phyloP scores from a whole-genome alignment of 306 rosid species.

The Arachis stenosperma region DNA sequence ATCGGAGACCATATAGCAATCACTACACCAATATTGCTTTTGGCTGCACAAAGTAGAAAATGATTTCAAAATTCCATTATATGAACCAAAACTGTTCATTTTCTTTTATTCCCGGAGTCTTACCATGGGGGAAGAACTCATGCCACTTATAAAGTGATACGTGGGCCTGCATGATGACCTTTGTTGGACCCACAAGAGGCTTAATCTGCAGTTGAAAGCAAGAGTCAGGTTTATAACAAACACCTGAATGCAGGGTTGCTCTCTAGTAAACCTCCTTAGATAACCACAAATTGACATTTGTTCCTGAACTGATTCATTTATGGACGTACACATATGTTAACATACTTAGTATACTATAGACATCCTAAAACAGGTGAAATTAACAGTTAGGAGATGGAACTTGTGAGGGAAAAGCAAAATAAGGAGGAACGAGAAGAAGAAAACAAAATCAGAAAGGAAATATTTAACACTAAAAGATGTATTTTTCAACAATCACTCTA shows the following conservation, averaged over 20 bases:
- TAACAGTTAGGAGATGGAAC: constrained; percentile 17
- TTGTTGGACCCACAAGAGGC: constrained; percentile 92
- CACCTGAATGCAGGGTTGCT: background rate
- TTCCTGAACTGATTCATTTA: constrained; percentile 23
- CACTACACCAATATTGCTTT: constrained; percentile 84
- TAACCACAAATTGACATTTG: constrained; percentile 4
- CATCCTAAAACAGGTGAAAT: constrained; percentile 15
- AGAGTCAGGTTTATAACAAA: constrained; percentile 28
- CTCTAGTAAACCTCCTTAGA: constrained; percentile 8
- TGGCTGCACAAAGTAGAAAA: constrained; percentile 65
- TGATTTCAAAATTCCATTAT: constrained; percentile 36
- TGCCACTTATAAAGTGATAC: constrained; percentile 70
- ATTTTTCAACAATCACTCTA: constrained; percentile 16
- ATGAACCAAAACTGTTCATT: constrained; percentile 22
- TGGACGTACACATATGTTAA: background rate
- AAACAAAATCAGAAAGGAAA: constrained; percentile 22
- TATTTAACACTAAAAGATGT: constrained; percentile 9
- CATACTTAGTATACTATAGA: background rate
- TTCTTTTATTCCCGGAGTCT: constrained; percentile 32
- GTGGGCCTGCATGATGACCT: constrained; percentile 64
- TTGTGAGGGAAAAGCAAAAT: background rate
- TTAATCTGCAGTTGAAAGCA: constrained; percentile 65
- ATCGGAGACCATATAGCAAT: constrained; percentile 90
- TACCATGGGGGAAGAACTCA: constrained; percentile 95
- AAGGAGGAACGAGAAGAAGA: constrained; percentile 12